These are phyloP conservation scores for Alternaria sp. DNA, from an alignment of 2,329 filamentous ascomycete genomes.

Conservation along the genomic window DNA sequence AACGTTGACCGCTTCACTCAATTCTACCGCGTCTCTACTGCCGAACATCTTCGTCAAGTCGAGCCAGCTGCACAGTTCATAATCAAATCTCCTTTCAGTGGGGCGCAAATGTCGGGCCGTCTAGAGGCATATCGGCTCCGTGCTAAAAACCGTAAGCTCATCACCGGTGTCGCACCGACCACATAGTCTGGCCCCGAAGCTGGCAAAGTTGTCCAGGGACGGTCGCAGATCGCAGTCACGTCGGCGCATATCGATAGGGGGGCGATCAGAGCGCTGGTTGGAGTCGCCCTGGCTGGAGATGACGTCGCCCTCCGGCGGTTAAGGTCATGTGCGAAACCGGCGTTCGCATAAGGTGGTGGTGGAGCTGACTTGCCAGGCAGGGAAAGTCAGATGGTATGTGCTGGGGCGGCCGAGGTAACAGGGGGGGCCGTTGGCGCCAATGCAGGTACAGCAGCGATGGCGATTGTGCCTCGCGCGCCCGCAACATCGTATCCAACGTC, in stretches of 20 bases:
- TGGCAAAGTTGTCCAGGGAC: neutral
- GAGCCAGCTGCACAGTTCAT: neutral
- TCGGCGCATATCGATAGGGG: constrained; percentile 10
- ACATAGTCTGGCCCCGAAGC: constrained; percentile 17
- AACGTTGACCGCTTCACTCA: neutral
- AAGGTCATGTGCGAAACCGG: constrained; percentile 26
- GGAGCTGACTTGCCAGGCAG: constrained; percentile 1
- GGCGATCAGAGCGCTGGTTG: neutral
- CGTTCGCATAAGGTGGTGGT: constrained; percentile 10
- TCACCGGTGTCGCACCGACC: constrained; percentile 28
- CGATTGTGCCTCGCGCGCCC: neutral
- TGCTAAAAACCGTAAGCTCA: constrained; percentile 18
- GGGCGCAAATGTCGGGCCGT: constrained; percentile 18
- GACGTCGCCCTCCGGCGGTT: constrained; percentile 23
- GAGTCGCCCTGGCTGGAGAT: constrained; percentile 12
- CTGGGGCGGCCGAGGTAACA: constrained; percentile 13
- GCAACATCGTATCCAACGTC: constrained; percentile 8
- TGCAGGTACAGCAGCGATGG: neutral
- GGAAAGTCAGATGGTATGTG: constrained; percentile 13
- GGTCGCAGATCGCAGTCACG: constrained; percentile 4
- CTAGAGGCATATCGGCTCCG: constrained; percentile 15
- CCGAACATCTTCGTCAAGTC: neutral
- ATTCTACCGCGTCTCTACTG: neutral
- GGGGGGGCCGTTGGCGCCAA: constrained; percentile 7
- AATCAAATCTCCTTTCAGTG: constrained; percentile 16